Conservation (phyloP, 2,329 filamentous ascomycete species). For the Corynespora cassiicola region DNA sequence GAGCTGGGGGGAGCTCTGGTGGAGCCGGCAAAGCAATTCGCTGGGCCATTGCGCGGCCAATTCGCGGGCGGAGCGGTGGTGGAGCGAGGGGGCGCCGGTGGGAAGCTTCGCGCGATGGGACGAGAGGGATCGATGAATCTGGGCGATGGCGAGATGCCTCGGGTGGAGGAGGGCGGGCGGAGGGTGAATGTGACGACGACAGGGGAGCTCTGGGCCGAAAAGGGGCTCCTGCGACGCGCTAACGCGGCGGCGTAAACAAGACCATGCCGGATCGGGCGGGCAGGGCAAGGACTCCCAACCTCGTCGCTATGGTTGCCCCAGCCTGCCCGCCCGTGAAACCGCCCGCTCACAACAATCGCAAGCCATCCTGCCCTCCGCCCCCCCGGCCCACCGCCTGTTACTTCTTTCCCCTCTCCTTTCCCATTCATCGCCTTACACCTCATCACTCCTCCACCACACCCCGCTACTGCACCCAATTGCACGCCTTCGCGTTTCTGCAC, state of each 20-base stretch:
- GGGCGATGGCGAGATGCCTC: conserved; percentile 29
- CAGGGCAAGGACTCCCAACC: conserved; percentile 15
- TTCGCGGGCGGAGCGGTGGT: conserved; percentile 2
- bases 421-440: conserved; percentile 34
- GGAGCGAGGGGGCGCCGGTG: background rate
- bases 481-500: conserved; percentile 35
- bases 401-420: conserved; percentile 42
- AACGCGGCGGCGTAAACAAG: conserved; percentile 23
- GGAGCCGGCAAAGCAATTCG: conserved; percentile 14
- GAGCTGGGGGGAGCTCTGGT: conserved; percentile 19
- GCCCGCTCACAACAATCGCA: conserved; percentile 34
- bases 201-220: conserved; percentile 13
- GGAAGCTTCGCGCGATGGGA: background rate
- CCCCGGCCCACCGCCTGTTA: conserved; percentile 38
- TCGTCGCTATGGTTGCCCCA: conserved; percentile 11
- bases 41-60: conserved; percentile 18
- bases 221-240: conserved; percentile 33
- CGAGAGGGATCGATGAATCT: background rate
- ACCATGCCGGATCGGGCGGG: conserved; percentile 23
- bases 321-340: conserved; percentile 22
- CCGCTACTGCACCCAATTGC: conserved; percentile 48
- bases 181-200: conserved; percentile 6
- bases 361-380: too few relatives aligned
- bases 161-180: conserved; percentile 20
- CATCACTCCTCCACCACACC: conserved; percentile 43